Evolutionary conservation across 106 monocot species (phyloP), one percentile per base, ranked within the genome.

Genomic region (Dioscorea dumetorum): DNA sequence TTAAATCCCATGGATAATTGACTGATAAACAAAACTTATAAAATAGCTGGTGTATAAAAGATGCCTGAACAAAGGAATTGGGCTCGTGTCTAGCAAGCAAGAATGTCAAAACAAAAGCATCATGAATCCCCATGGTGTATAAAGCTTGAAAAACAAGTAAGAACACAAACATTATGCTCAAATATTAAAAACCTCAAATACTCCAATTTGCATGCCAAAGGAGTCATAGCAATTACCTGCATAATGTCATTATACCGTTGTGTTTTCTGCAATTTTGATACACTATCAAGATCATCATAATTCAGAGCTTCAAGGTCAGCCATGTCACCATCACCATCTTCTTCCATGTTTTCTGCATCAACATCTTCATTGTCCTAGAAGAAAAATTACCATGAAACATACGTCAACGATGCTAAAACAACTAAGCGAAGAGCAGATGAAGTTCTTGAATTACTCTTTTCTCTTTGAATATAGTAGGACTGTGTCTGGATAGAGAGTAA

Each of bases 201-300:
- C 12, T 18, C 54, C 15, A 54, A 19, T 54, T 54, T 18, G 54
- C 54, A 18, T 28, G n/a, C n/a, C 66, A 41, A 41, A 41, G 41
- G 2, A 41, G 41, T 41, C 41, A 41, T 24, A 2, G 51, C 12
- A 71, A 66, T 75, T 74, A 97, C 95, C 68, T 87, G 86, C 89
- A 97, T 97, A 21, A 92, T 87, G 71, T 97, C 87, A 70, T 67
- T 85, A 71, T 97, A 97, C n/a, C 87, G 81, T 70, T 82, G 92
- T 56, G 92, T 79, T 74, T 84, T 92, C 68, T 97, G 97, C 76
- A 97, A 70, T 66, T 97, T 97, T 61, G 97, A 97, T 52, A 97
- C 91, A 77, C 80, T 89, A 68, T 97, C 97, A 48, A 97, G 73
- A 49, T 97, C 97, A 68, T 92, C 97, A 73, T 92, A 92, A 64